Percentiles rank a stretch among this genome's conserved stretches.
Conservation (phyloP, 805 yeast species). For the Saturnispora halmiae region DNA sequence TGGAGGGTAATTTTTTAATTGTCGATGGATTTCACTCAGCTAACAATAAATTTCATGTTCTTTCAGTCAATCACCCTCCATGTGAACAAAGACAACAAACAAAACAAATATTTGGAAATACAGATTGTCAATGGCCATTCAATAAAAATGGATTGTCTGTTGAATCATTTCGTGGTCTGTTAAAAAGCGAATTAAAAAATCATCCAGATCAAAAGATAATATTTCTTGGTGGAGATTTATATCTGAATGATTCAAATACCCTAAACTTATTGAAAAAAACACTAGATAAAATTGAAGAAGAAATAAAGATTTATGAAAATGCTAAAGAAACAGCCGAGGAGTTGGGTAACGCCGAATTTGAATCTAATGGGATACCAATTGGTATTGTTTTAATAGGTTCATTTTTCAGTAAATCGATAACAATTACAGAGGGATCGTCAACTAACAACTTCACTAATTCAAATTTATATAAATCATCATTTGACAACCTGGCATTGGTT, state of each 20-base stretch:
- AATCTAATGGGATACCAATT: constrained; percentile 25
- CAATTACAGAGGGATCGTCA: constrained; percentile 42
- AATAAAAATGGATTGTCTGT: constrained; percentile 45
- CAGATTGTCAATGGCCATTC: constrained; percentile 46
- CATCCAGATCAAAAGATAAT: constrained; percentile 50
- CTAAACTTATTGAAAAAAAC: constrained; percentile 60
- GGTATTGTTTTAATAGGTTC: constrained; percentile 76
- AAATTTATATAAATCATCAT: constrained; percentile 51
- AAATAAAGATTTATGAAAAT: constrained; percentile 21
- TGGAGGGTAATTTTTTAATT: constrained; percentile 67
- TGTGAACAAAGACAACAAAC: constrained; percentile 66
- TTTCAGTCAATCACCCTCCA: constrained; percentile 78
- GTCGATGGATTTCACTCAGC: constrained; percentile 81
- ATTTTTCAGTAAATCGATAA: constrained; percentile 59
- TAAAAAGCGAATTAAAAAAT: constrained; percentile 42
- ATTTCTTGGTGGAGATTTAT: constrained; percentile 67
- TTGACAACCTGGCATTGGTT: constrained; percentile 65
- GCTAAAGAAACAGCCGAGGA: constrained; percentile 21
- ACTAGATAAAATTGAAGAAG: constrained; percentile 44
- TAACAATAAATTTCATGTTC: constrained; percentile 62
- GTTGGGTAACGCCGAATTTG: neutral
- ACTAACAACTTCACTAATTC: constrained; percentile 40
- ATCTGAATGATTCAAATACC: constrained; percentile 49
- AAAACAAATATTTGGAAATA: constrained; percentile 62
- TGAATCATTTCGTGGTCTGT: constrained; percentile 40